phyloP scores from a whole-genome alignment of 23 red algal genomes.

The Agarophyton chilense region DNA sequence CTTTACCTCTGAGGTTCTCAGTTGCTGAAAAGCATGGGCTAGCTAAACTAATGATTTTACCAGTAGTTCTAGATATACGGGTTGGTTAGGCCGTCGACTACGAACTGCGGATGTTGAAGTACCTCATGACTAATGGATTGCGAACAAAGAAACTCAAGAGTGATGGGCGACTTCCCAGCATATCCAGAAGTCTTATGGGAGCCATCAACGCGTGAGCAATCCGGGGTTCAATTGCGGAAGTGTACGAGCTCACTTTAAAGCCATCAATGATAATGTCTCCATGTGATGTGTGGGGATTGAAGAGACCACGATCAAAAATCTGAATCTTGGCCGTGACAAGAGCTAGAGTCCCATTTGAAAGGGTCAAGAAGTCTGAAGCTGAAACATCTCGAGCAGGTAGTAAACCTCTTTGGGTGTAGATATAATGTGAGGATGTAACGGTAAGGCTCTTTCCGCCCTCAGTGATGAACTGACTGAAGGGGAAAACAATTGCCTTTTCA shows the following conservation, averaged over 20 bases:
- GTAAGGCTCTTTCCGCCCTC: background rate
- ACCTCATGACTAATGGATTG: background rate
- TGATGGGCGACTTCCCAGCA: conserved; percentile 2
- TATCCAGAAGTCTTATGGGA: conserved; percentile 32
- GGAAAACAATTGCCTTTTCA: background rate
- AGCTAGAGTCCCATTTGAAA: background rate
- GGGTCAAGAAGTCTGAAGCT: conserved; percentile 18
- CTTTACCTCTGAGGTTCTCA: background rate
- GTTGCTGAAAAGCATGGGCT: too few species aligned
- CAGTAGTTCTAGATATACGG: background rate
- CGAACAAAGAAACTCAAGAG: background rate
- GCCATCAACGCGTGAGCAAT: conserved; percentile 53
- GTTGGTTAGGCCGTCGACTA: background rate
- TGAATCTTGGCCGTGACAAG: background rate
- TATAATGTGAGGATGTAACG: conserved; percentile 43
- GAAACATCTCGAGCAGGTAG: conserved; percentile 11
- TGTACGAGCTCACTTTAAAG: conserved; percentile 27
- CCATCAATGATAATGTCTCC: conserved; percentile 68
- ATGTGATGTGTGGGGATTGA: conserved; percentile 60
- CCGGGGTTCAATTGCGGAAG: conserved; percentile 18
- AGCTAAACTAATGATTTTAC: too few species aligned
- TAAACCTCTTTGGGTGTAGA: conserved; percentile 19
- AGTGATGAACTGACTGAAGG: conserved; percentile 41
- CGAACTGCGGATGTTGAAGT: conserved; percentile 33
- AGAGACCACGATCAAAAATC: conserved; percentile 47